A percentile compares a stretch with the other conserved stretches of the same genome.
Conservation (phyloP, 495 filamentous ascomycete species). For the Penicillium goetzii region DNA sequence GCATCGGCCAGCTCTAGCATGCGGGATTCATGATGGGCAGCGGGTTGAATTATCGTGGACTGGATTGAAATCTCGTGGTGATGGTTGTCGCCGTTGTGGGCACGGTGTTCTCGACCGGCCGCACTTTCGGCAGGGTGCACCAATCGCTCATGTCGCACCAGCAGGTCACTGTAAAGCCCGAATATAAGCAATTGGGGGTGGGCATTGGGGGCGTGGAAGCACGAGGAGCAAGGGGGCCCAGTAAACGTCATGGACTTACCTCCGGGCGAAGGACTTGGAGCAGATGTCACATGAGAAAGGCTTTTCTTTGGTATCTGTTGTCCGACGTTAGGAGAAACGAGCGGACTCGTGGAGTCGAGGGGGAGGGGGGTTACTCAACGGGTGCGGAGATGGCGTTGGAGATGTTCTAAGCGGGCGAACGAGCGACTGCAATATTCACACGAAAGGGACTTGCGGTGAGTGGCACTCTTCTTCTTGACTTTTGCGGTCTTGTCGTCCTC, state of each 20-base stretch:
- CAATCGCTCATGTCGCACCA: constrained; percentile 74
- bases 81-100: constrained; percentile 32
- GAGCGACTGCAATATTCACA: constrained; percentile 56
- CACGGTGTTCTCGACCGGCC: constrained; percentile 49
- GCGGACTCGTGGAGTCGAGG: constrained; percentile 10
- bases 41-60: constrained; percentile 43
- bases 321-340: constrained; percentile 33
- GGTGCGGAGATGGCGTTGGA: constrained; percentile 59
- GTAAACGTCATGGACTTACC: constrained; percentile 35
- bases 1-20: constrained; percentile 54
- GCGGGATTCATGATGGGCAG: constrained; percentile 49
- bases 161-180: constrained; percentile 58
- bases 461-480: constrained; percentile 48
- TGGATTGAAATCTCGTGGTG: constrained; percentile 44
- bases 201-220: constrained; percentile 5
- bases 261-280: constrained; percentile 55
- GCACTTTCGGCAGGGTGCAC: constrained; percentile 66
- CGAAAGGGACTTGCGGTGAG: constrained; percentile 51
- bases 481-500: constrained; percentile 51
- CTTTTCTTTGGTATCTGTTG: constrained; percentile 56
- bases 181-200: constrained; percentile 33
- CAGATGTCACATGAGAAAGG: constrained; percentile 59
- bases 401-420: constrained; percentile 56
- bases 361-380: constrained; percentile 53
- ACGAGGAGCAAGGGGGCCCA: neutral